Conservation (phyloP, 2,329 filamentous ascomycete species). For the Aschersonia sp. region DNA sequence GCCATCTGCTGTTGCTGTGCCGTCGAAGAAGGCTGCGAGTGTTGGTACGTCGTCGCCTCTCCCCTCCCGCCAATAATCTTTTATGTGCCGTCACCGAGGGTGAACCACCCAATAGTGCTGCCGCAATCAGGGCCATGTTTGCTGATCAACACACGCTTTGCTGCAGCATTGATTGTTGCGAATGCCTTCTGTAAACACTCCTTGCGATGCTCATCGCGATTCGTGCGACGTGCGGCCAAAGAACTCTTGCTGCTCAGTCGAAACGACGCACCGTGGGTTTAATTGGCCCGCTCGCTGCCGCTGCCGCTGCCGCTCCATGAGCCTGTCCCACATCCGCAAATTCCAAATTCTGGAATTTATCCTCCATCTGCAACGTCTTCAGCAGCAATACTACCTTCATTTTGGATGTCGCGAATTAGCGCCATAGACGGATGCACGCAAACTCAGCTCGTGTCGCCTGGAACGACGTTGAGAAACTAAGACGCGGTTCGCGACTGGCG, state of each 20-base stretch:
- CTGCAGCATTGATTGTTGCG: constrained; percentile 24
- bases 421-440: too few relatives aligned
- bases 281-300: too few relatives aligned
- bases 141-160: not conserved
- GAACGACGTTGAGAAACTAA: not conserved
- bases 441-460: too few relatives aligned
- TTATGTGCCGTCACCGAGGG: constrained; percentile 3
- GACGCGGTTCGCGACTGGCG: not conserved
- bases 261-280: too few relatives aligned
- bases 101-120: not conserved
- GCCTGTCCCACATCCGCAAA: too few relatives aligned
- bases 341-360: too few relatives aligned
- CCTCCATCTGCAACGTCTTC: too few relatives aligned
- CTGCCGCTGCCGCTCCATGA: too few relatives aligned
- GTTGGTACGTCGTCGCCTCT: constrained; percentile 22
- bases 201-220: not conserved
- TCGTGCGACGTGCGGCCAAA: not conserved
- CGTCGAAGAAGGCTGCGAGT: constrained; percentile 34
- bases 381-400: too few relatives aligned
- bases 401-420: too few relatives aligned
- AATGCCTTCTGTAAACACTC: constrained; percentile 19
- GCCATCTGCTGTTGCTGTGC: constrained; percentile 36
- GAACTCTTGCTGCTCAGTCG: not conserved
- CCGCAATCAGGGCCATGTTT: not conserved
- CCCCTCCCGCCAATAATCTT: not conserved